A percentile compares a stretch with the other conserved stretches of the same genome.
Evolutionary conservation across 2,329 filamentous ascomycete genomes (phyloP).

Genomic region (Arthrobotrys iridis): DNA sequence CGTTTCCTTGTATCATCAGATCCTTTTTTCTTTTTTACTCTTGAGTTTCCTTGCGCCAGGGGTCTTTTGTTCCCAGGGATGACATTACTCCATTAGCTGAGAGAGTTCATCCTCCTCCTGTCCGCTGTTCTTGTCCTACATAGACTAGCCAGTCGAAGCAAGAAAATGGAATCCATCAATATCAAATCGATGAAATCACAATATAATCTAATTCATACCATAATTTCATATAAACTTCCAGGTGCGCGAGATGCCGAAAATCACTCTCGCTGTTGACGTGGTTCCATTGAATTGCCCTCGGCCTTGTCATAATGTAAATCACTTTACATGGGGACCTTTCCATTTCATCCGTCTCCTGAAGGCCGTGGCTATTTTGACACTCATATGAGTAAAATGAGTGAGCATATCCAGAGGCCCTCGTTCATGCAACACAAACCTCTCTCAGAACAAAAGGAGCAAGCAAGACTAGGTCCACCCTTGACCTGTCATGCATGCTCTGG

Average conservation of each 20-base stretch:
- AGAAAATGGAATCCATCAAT: slow-evolving; percentile 49
- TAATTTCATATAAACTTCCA: not conserved
- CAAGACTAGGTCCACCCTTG: slow-evolving; percentile 35
- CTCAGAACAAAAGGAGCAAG: slow-evolving; percentile 26
- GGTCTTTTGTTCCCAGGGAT: slow-evolving; percentile 55
- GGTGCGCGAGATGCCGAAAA: slow-evolving; percentile 20
- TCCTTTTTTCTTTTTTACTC: slow-evolving; percentile 12
- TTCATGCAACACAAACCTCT: slow-evolving; percentile 47
- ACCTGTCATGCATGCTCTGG: slow-evolving; percentile 42
- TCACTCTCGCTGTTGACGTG: slow-evolving; percentile 37
- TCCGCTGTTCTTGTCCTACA: slow-evolving; percentile 48
- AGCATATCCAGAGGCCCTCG: slow-evolving; percentile 19
- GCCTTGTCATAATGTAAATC: slow-evolving; percentile 5
- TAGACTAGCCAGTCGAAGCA: slow-evolving; percentile 45
- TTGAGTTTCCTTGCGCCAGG: slow-evolving; percentile 47
- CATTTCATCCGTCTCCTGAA: slow-evolving; percentile 42
- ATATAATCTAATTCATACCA: not conserved
- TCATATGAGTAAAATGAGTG: slow-evolving; percentile 8
- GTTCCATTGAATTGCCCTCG: slow-evolving; percentile 27
- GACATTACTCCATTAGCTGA: slow-evolving; percentile 3
- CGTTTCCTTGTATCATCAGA: slow-evolving; percentile 53
- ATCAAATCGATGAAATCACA: slow-evolving; percentile 13
- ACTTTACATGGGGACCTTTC: slow-evolving; percentile 17
- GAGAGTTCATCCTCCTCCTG: slow-evolving; percentile 50
- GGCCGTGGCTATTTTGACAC: not conserved